These are phyloP conservation scores for Periglandula ipomoeae DNA, from an alignment of 2,329 filamentous ascomycete genomes.

Conservation along the genomic window DNA sequence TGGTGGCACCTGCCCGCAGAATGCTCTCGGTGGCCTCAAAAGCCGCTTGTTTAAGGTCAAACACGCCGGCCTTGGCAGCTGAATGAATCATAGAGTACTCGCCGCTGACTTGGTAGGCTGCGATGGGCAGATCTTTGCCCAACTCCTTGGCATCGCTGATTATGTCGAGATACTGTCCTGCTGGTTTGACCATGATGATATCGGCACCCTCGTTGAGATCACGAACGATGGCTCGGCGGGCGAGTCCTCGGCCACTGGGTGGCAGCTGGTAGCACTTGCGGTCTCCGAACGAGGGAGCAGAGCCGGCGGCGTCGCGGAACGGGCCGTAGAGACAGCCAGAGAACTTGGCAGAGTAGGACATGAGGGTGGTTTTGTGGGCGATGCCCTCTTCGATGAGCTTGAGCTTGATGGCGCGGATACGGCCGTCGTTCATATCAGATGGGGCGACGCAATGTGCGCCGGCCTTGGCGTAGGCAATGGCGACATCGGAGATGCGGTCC, in stretches of 20 bases:
- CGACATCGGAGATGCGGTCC: slow-evolving; percentile 92
- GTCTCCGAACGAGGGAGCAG: slow-evolving; percentile 84
- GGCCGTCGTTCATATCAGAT: slow-evolving; percentile 98
- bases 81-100: slow-evolving; percentile 98
- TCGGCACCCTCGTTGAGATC: slow-evolving; percentile 93
- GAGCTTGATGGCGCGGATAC: slow-evolving; percentile 94
- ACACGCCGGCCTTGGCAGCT: slow-evolving; percentile 89
- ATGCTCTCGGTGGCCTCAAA: slow-evolving; percentile 94
- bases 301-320: slow-evolving; percentile 93
- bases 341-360: slow-evolving; percentile 99
- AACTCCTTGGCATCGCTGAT: slow-evolving; percentile 96
- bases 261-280: slow-evolving; percentile 95
- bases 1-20: slow-evolving; percentile 82
- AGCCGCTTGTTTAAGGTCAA: slow-evolving; percentile 88
- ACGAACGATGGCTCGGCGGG: slow-evolving; percentile 77
- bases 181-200: slow-evolving; percentile 99
- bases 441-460: slow-evolving; percentile 95
- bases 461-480: slow-evolving; percentile 90
- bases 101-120: slow-evolving; percentile 93
- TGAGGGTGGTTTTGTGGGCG: slow-evolving; percentile 81
- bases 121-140: slow-evolving; percentile 81
- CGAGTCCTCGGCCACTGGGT: slow-evolving; percentile 82
- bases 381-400: slow-evolving; percentile 94
- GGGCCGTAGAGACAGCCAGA: slow-evolving; percentile 93
- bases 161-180: slow-evolving; percentile 91